Percentiles rank a stretch among this genome's conserved stretches.
Conservation (phyloP, 495 filamentous ascomycete species). For the Sabuloglossum arenarium region DNA sequence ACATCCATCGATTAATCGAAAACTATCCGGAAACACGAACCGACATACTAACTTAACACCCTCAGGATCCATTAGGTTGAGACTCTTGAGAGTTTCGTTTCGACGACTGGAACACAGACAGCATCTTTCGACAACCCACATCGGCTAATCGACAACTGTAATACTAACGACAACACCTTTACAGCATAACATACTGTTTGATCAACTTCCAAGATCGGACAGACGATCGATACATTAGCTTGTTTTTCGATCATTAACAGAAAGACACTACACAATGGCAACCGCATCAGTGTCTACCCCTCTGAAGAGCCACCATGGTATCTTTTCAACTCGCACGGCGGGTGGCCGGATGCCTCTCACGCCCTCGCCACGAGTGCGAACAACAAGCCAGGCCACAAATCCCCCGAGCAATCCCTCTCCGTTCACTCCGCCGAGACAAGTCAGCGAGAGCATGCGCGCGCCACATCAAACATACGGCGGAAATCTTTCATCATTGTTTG, state of each 20-base stretch:
- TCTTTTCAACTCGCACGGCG: slow-evolving; percentile 83
- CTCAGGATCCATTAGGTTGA: slow-evolving; percentile 45
- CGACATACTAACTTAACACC: slow-evolving; percentile 27
- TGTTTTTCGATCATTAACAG: slow-evolving; percentile 18
- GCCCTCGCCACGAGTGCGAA: slow-evolving; percentile 55
- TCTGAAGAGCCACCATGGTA: slow-evolving; percentile 75
- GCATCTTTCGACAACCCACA: slow-evolving; percentile 11
- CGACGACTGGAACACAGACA: slow-evolving; percentile 13
- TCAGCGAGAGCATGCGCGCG: slow-evolving; percentile 26
- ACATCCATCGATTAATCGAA: slow-evolving; percentile 28
- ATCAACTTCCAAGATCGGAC: neutral
- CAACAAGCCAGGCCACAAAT: slow-evolving; percentile 28
- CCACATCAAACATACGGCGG: slow-evolving; percentile 43
- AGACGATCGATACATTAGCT: slow-evolving; percentile 26
- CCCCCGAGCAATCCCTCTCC: slow-evolving; percentile 37
- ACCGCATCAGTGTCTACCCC: slow-evolving; percentile 76
- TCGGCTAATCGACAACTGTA: slow-evolving; percentile 18
- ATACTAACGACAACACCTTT: slow-evolving; percentile 8
- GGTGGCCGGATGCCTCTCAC: slow-evolving; percentile 89
- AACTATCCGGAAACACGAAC: slow-evolving; percentile 12
- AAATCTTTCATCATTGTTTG: slow-evolving; percentile 54
- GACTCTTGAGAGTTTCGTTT: slow-evolving; percentile 32
- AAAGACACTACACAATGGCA: slow-evolving; percentile 39
- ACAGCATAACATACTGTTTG: slow-evolving; percentile 5
- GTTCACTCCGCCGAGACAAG: slow-evolving; percentile 55